Conservation (phyloP, 768 basidiomycete species). For the Lentinula detonsa region DNA sequence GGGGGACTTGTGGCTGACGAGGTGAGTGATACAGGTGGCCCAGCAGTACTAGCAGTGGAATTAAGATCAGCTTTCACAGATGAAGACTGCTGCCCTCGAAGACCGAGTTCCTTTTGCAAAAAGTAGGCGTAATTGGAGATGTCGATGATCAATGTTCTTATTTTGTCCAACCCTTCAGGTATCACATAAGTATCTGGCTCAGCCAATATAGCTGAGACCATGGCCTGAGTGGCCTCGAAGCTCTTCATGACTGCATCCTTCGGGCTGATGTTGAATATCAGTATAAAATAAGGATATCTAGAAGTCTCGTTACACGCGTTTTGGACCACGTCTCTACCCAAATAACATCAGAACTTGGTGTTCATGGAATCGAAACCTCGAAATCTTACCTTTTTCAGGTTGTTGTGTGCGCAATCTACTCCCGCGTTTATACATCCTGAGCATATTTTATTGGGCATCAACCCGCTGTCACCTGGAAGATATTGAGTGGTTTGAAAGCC, state of each 20-base stretch:
- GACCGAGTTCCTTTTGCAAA: background rate
- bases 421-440: conserved; percentile 34
- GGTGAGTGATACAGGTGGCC: background rate
- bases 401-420: conserved; percentile 6
- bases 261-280: background rate
- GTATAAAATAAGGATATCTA: too few relatives aligned
- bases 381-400: background rate
- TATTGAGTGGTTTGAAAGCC: background rate
- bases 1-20: background rate
- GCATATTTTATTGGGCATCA: conserved; percentile 31
- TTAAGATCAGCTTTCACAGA: background rate
- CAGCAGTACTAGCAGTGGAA: background rate
- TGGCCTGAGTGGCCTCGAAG: background rate
- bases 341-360: background rate
- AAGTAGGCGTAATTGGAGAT: background rate
- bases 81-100: background rate
- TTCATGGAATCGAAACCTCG: background rate
- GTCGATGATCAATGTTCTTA: background rate
- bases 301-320: background rate
- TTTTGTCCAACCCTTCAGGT: background rate
- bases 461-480: conserved; percentile 36
- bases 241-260: conserved; percentile 11
- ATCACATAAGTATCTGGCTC: background rate
- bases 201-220: background rate
- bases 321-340: conserved; percentile 1